These are phyloP conservation scores for Chlorophyllum brunneum DNA, from an alignment of 768 basidiomycete genomes.

Conservation along the genomic window DNA sequence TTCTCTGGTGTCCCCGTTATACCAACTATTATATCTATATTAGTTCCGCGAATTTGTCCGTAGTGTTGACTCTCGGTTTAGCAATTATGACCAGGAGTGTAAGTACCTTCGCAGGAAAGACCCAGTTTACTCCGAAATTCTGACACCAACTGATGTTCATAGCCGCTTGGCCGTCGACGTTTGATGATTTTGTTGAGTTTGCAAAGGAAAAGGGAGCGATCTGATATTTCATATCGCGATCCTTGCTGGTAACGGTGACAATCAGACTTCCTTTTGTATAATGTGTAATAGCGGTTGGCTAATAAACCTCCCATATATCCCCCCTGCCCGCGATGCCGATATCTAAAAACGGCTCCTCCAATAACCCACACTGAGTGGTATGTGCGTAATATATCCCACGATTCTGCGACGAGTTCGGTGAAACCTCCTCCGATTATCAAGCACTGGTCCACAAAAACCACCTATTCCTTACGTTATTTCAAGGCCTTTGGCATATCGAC, in stretches of 20 bases:
- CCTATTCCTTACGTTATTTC: not conserved
- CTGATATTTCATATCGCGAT: not conserved
- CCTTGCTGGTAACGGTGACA: not conserved
- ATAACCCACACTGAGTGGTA: not conserved
- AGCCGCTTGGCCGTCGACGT: slow-evolving; percentile 87
- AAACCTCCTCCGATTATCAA: not conserved
- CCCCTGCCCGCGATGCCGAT: not conserved
- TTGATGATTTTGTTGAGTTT: slow-evolving; percentile 79
- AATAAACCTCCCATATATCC: not conserved
- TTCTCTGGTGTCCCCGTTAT: not conserved
- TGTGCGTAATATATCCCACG: not conserved
- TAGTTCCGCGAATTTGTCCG: slow-evolving; percentile 81
- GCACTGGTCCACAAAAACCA: not conserved
- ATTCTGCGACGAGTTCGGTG: not conserved
- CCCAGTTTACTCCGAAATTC: slow-evolving; percentile 15
- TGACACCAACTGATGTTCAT: not conserved
- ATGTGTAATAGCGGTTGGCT: slow-evolving; percentile 4
- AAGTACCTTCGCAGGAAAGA: slow-evolving; percentile 15
- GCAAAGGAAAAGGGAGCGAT: slow-evolving; percentile 40
- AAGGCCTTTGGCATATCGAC: not conserved
- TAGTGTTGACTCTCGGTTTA: slow-evolving; percentile 67
- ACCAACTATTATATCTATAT: slow-evolving; percentile 4
- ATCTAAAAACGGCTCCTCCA: not conserved
- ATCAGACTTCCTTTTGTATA: not conserved
- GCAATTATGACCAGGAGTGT: slow-evolving; percentile 78